These are phyloP conservation scores for Verticillium albo-atrum DNA, from an alignment of 2,329 filamentous ascomycete genomes.

Conservation along the genomic window DNA sequence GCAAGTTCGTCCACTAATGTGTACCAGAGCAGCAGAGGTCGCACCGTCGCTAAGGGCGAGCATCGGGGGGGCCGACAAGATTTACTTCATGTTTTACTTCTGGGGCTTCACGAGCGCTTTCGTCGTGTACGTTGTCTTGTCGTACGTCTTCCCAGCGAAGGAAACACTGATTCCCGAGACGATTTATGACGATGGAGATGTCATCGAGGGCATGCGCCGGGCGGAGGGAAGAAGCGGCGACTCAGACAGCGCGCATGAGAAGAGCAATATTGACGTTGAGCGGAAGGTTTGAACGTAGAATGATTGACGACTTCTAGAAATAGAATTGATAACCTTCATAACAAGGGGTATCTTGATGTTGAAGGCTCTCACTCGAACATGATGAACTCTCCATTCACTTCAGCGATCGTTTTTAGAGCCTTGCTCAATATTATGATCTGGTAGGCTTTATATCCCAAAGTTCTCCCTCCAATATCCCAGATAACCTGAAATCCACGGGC, in stretches of 20 bases:
- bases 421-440: neutral
- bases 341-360: no score
- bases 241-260: neutral
- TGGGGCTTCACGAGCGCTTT: conserved; percentile 31
- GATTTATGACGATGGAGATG: conserved; percentile 22
- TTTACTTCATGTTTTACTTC: conserved; percentile 30
- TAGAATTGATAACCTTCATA: no score
- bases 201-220: neutral
- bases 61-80: conserved; percentile 23
- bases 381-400: no score
- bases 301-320: no score
- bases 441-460: neutral
- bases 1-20: neutral
- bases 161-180: conserved; percentile 22
- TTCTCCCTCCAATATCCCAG: conserved; percentile 10
- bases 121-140: conserved; percentile 21
- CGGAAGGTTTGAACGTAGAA: neutral
- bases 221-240: neutral
- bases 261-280: neutral
- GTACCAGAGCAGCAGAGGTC: neutral
- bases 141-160: conserved; percentile 24
- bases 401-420: no score
- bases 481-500: conserved; percentile 11
- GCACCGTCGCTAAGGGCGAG: neutral
- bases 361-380: no score